Evolutionary conservation across 2,329 filamentous ascomycete genomes (phyloP), one percentile per base, ranked within the genome.

Genomic region (Penicillium palitans): DNA sequence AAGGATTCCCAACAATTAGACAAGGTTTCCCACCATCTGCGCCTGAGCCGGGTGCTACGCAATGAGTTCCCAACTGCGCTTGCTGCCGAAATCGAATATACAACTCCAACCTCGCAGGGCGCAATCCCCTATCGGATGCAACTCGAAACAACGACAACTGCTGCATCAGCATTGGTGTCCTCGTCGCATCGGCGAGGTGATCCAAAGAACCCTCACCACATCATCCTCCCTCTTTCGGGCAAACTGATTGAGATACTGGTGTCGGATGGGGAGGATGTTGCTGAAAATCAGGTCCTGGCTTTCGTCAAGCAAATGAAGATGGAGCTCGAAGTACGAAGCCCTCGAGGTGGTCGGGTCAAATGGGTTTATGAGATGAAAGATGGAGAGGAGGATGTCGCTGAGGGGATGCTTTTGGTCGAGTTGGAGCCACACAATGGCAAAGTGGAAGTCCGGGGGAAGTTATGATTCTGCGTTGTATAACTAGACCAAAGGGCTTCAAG

Each of bases 221-320:
- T 87, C 17, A 73, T 80, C 3, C 74, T 87, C 8, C 84, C 84
- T 0, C 80, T 88, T 15, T 79, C 82, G 0, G 86, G 85, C 0
- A 85, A 83, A 58, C 62, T 88, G 27, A 80, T 87, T 2, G 85
- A 88, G 67, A 73, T 88, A 1, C 31, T 31, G 5, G 31, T 31
- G 31, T 31, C 31, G 12, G 12, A 31, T 31, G 12, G 5, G 13
- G 31, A 31, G 12, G 31, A 31, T 31, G 31, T 31, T 13, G 31
- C 12, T 31, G 31, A 31, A 31, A 31, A 31, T 13, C 65, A 87
- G 40, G 72, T 82, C 0, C 74, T 88, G 62, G 82, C 76, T 8
- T 83, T 88, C 19, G 80, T 88, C 21, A 83, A 83, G 70, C 85
- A 88, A 71, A 87, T 87, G 84, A 88, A 88, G 72, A 88, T 88